Conservation (phyloP, 768 basidiomycete genomes). For the Macrolepiota dolichaula region DNA sequence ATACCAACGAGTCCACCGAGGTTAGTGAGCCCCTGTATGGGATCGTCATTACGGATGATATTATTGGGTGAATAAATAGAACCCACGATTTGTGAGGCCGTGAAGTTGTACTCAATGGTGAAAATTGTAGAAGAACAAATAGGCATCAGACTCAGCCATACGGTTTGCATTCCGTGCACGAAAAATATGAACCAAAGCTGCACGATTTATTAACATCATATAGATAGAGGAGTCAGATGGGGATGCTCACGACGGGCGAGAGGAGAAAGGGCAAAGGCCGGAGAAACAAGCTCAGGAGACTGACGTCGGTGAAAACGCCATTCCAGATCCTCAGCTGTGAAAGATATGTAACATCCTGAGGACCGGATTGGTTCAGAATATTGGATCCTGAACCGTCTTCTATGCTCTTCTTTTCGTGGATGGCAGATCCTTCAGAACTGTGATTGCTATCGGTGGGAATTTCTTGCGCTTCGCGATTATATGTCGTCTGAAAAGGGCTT, state of each 20-base stretch:
- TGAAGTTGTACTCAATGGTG: conserved; percentile 39
- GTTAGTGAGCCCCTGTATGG: conserved; percentile 33
- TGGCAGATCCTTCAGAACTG: background rate
- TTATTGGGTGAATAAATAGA: background rate
- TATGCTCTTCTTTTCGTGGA: conserved; percentile 15
- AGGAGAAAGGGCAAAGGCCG: conserved; percentile 40
- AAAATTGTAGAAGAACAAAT: conserved; percentile 44
- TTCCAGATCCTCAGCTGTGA: conserved; percentile 34
- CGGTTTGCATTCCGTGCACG: conserved; percentile 38
- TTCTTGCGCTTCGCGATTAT: conserved; percentile 15
- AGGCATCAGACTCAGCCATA: conserved; percentile 42
- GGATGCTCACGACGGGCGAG: conserved; percentile 35
- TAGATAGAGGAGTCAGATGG: background rate
- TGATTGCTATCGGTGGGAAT: background rate
- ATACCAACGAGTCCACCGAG: conserved; percentile 41
- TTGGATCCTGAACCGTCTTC: conserved; percentile 16
- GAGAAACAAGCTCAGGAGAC: conserved; percentile 31
- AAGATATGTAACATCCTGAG: conserved; percentile 23
- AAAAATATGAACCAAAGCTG: conserved; percentile 37
- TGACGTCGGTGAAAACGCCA: conserved; percentile 33
- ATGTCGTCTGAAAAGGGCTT: conserved; percentile 28
- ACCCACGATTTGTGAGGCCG: conserved; percentile 35
- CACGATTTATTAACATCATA: too few species aligned
- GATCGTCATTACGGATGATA: background rate
- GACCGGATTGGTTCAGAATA: background rate